Percentiles rank a stretch among this genome's conserved stretches.
These are phyloP conservation scores for Calamus simplicifolius DNA, from an alignment of 176 grass and related monocot species.

Conservation along the genomic window DNA sequence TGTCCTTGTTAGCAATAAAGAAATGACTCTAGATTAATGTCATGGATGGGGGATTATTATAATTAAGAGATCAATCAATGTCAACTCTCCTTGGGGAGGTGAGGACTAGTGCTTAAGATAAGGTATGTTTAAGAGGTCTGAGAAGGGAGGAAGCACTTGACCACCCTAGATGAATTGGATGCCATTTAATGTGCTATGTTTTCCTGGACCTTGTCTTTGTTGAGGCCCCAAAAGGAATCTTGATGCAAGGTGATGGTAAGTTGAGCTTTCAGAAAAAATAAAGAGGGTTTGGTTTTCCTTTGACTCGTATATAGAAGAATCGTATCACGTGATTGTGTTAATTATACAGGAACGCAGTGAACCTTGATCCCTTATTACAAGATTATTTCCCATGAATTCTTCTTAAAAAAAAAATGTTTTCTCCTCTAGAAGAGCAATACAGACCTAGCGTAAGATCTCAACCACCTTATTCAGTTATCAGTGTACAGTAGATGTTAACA, in stretches of 20 bases:
- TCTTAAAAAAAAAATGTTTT: too few species aligned
- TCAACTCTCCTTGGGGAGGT: slow-evolving; percentile 7
- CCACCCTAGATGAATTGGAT: neutral
- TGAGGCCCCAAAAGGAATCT: slow-evolving; percentile 28
- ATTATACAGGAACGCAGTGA: slow-evolving; percentile 1
- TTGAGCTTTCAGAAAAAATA: too few species aligned
- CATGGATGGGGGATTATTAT: slow-evolving; percentile 3
- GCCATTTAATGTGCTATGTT: slow-evolving; percentile 23
- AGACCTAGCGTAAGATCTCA: too few species aligned
- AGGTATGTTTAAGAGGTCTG: neutral
- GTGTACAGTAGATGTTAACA: too few species aligned
- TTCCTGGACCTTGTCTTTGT: slow-evolving; percentile 18
- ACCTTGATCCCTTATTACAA: slow-evolving; percentile 1
- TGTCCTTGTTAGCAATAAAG: neutral
- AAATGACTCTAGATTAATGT: neutral
- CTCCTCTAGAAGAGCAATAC: too few species aligned
- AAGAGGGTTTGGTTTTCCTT: neutral
- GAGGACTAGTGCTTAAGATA: neutral
- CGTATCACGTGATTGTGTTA: neutral
- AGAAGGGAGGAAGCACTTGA: slow-evolving; percentile 13
- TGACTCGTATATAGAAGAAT: neutral
- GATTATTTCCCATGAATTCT: too few species aligned
- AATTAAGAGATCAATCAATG: slow-evolving; percentile 12
- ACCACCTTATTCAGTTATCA: too few species aligned
- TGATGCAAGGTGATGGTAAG: slow-evolving; percentile 5